Base-by-base conservation (phyloP, 495 filamentous ascomycete species). In the Tirmania nivea region DNA sequence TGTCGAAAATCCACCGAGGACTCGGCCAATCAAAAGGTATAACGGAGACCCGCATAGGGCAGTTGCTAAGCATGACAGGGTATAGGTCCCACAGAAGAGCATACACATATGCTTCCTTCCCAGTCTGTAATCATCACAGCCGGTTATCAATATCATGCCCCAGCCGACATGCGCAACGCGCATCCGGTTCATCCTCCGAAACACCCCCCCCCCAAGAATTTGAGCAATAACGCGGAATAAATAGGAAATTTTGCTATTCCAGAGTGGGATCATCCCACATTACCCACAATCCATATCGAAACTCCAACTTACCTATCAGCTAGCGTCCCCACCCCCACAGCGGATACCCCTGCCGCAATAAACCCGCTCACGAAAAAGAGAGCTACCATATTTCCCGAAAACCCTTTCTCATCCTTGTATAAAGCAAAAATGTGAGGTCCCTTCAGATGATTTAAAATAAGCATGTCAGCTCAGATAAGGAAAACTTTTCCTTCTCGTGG, bases 381-480 rank as follows among this genome's bases (percentile, higher is more conserved):
- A 2, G 73, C 68, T 42, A 77, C 68, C 0, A 68, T 56, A 20
- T 60, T 55, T n/a, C 75, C 68, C 2, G 68, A 51, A 31, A 77
- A 60, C 9, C 58, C 60, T 60, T 74, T 71, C 65, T 75, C 68
- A 53, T 75, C 68, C 51, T 65, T 67, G 60, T 77, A 77, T 20
- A 78, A 65, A 16, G 73, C 69, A 64, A 76, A 76, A 17, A 77
- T 66, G 61, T 70, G 73, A 8, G 75, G 71, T 21, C 73, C 73
- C 68, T 71, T 48, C 16, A 16, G 35, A 53, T 25, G 2, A 5
- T 39, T 5, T 21, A 51, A 11, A 45, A 16, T 53, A 2, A 17
- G 3, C n/a, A 36, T 34, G 20, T 21, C 47, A 50, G 51, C 54
- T 31, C 1, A 31, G 25, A 31, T 31, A 31, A 31, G 25, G 25